Evolutionary conservation across 208 protist species (phyloP), one percentile per base, ranked within the genome.

Genomic region (Leishmania arabica): DNA sequence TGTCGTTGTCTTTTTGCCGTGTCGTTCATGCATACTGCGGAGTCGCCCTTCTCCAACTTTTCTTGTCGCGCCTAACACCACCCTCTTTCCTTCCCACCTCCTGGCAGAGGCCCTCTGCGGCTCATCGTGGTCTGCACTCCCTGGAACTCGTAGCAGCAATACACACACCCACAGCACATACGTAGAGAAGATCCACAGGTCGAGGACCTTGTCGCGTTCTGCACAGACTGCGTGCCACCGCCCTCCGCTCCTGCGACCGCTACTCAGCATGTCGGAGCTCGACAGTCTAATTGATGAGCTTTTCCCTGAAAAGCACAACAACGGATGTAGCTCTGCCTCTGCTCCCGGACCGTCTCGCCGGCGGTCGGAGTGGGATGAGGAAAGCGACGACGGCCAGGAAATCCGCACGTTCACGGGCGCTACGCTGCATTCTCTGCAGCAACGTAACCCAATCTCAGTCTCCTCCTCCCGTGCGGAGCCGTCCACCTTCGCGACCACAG

Each of bases 281-380:
- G 92, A 97, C 80, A 78, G 89, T 24, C 76, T 97, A 47, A 97
- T 97, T 62, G 83, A 92, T 1, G 92, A 97, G 69, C 86, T 97
- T 8, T 97, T 95, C 84, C 88, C 93, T 17, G 87, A 77, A 27
- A 76, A 77, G 53, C 47, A 60, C 19, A 62, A 53, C n/a, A 65
- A 31, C 37, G 54, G 27, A 79, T 53, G 49, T 37, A 58, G 8
- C 11, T 31, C 40, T 17, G 75, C 31, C 24, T 31, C 37, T 45
- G 1, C 54, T 58, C 42, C 75, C 9, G 40, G 27, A 27, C 69
- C 58, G 54, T 65, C 42, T 40, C 54, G 78, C 53, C 31, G 79
- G n/a, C 75, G 74, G 27, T 82, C 75, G 47, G 83, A 90, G 65
- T 93, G 88, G 83, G 92, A 95, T 69, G 84, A 87, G 21, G 91